phyloP scores from a whole-genome alignment of 805 yeast species.

The Osmozyma mogii region DNA sequence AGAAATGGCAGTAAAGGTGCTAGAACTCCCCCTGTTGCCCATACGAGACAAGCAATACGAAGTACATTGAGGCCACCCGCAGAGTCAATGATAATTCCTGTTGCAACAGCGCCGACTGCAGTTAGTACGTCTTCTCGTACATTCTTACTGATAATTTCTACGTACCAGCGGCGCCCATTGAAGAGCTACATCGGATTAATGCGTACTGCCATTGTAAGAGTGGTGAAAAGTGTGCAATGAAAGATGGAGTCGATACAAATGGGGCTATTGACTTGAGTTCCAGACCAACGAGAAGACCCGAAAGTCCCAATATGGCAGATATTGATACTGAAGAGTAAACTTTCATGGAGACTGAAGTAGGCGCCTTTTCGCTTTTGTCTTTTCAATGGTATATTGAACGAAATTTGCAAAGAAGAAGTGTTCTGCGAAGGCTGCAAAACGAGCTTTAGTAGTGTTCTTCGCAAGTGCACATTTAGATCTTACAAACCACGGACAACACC shows the following conservation, averaged over 20 bases:
- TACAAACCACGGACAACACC: too few relatives aligned
- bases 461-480: too few relatives aligned
- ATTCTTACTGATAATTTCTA: too few relatives aligned
- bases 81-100: slow-evolving; percentile 21
- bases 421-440: too few relatives aligned
- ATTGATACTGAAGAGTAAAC: neutral
- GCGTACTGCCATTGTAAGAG: slow-evolving; percentile 13
- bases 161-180: slow-evolving; percentile 30
- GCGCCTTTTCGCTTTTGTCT: slow-evolving; percentile 17
- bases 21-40: slow-evolving; percentile 23
- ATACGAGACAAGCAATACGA: slow-evolving; percentile 16
- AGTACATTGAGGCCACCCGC: slow-evolving; percentile 21
- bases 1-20: slow-evolving; percentile 18
- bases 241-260: too few relatives aligned
- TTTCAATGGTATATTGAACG: too few relatives aligned
- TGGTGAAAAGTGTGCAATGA: slow-evolving; percentile 15
- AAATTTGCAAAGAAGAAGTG: too few relatives aligned
- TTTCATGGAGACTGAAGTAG: slow-evolving; percentile 8
- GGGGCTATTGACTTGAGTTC: slow-evolving; percentile 15
- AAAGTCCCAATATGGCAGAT: neutral
- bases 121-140: slow-evolving; percentile 8
- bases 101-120: slow-evolving; percentile 22
- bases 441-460: too few relatives aligned
- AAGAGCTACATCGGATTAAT: slow-evolving; percentile 18
- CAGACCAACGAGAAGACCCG: slow-evolving; percentile 2